Evolutionary conservation across 2,329 filamentous ascomycete species (phyloP).

Genomic region (Ophiosphaerella korrae): DNA sequence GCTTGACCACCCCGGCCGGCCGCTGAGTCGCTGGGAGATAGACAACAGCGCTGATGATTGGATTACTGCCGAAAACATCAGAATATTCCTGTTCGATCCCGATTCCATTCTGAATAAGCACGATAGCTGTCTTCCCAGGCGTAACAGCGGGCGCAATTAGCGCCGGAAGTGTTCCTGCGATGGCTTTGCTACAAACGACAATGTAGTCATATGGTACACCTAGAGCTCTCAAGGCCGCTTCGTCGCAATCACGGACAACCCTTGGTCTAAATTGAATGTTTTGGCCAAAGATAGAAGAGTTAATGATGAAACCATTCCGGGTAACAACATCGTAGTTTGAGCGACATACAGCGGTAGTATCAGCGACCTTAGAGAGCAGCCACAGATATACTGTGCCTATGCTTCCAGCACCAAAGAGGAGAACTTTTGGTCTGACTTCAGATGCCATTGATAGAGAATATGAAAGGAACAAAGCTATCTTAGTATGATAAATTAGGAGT

Average conservation of each 20-base stretch:
- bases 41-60: slow-evolving; percentile 62
- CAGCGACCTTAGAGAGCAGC: slow-evolving; percentile 47
- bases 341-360: slow-evolving; percentile 52
- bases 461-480: neutral
- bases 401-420: slow-evolving; percentile 52
- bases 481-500: too few relatives aligned
- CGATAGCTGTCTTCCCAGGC: slow-evolving; percentile 56
- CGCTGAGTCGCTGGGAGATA: slow-evolving; percentile 61
- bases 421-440: slow-evolving; percentile 20
- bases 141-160: slow-evolving; percentile 49
- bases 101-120: slow-evolving; percentile 67
- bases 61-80: slow-evolving; percentile 55
- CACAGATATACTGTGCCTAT: slow-evolving; percentile 52
- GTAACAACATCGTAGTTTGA: slow-evolving; percentile 53
- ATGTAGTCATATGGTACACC: slow-evolving; percentile 52
- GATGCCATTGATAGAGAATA: slow-evolving; percentile 9
- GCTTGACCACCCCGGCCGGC: slow-evolving; percentile 54
- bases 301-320: slow-evolving; percentile 49
- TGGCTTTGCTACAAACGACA: slow-evolving; percentile 55
- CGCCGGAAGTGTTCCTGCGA: slow-evolving; percentile 46
- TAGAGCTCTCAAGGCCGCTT: slow-evolving; percentile 35
- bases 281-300: slow-evolving; percentile 46
- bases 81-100: slow-evolving; percentile 63
- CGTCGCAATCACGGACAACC: slow-evolving; percentile 42
- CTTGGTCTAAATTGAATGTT: slow-evolving; percentile 42